A percentile compares a stretch with the other conserved stretches of the same genome.
phyloP scores from a whole-genome alignment of 2,329 filamentous ascomycete genomes.

The Beauveria varroae region DNA sequence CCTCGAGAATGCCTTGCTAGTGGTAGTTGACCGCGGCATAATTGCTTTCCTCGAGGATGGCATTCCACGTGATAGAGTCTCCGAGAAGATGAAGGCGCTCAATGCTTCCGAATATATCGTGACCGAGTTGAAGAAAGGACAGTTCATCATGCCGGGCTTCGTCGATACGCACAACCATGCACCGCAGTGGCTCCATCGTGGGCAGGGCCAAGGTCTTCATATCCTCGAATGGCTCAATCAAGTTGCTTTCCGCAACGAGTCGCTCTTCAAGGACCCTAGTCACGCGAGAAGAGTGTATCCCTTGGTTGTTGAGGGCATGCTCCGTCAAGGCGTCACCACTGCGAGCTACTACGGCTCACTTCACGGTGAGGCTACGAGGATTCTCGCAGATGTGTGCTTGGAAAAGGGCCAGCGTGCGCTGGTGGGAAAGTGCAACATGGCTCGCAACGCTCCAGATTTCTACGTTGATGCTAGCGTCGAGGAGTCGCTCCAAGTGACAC shows the following conservation, averaged over 20 bases:
- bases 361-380: slow-evolving; percentile 48
- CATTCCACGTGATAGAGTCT: slow-evolving; percentile 13
- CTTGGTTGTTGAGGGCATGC: slow-evolving; percentile 46
- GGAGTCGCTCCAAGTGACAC: slow-evolving; percentile 42
- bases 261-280: slow-evolving; percentile 45
- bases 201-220: slow-evolving; percentile 42
- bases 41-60: slow-evolving; percentile 20
- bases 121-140: slow-evolving; percentile 26
- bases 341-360: slow-evolving; percentile 53
- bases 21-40: slow-evolving; percentile 18
- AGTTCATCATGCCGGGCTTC: slow-evolving; percentile 53
- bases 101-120: slow-evolving; percentile 11
- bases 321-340: slow-evolving; percentile 55
- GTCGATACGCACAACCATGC: slow-evolving; percentile 65
- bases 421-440: slow-evolving; percentile 57
- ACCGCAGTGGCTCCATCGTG: slow-evolving; percentile 45
- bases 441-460: slow-evolving; percentile 47
- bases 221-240: slow-evolving; percentile 56
- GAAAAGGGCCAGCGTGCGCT: slow-evolving; percentile 49
- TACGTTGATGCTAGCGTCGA: slow-evolving; percentile 39
- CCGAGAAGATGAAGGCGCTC: slow-evolving; percentile 10
- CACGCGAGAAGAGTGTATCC: slow-evolving; percentile 48
- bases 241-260: slow-evolving; percentile 59
- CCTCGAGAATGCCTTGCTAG: slow-evolving; percentile 30
- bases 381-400: slow-evolving; percentile 47